Conservation (phyloP, 1,284 basidiomycete species). For the Malassezia sp. region DNA sequence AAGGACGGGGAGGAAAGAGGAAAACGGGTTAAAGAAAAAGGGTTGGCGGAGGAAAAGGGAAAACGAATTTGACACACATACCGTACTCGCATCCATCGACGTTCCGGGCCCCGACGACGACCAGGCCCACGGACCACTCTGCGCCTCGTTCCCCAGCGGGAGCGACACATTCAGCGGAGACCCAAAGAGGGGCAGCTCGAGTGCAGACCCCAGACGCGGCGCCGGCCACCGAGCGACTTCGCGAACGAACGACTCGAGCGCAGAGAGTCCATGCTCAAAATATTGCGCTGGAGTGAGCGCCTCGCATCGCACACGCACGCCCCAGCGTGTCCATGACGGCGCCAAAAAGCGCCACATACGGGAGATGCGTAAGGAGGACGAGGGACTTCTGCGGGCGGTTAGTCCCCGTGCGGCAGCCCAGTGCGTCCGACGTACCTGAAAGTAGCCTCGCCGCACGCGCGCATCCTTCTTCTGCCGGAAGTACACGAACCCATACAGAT, state of each 20-base stretch:
- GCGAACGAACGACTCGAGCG: conserved; percentile 34
- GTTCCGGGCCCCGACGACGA: conserved; percentile 1
- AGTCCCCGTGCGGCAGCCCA: no score
- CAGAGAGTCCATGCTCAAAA: conserved; percentile 38
- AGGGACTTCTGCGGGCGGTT: conserved; percentile 74
- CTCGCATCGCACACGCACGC: no score
- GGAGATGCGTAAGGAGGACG: conserved; percentile 69
- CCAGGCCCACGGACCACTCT: conserved; percentile 21
- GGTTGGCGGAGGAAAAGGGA: no score
- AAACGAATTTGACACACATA: no score
- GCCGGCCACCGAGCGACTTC: conserved; percentile 34
- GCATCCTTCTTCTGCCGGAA: conserved; percentile 42
- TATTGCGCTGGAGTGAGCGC: no score
- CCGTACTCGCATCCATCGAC: no score
- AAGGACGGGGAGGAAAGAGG: no score
- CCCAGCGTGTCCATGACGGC: conserved; percentile 62
- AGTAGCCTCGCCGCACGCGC: conserved; percentile 37
- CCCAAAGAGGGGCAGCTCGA: conserved; percentile 32
- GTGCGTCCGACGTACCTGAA: no score
- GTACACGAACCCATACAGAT: conserved; percentile 44
- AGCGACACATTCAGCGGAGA: conserved; percentile 26
- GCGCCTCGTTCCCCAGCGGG: conserved; percentile 34
- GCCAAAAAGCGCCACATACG: conserved; percentile 72
- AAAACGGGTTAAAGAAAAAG: no score
- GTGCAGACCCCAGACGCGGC: conserved; percentile 29